phyloP scores from a whole-genome alignment of 306 rosid species.

The Astragalus glycyphyllos region DNA sequence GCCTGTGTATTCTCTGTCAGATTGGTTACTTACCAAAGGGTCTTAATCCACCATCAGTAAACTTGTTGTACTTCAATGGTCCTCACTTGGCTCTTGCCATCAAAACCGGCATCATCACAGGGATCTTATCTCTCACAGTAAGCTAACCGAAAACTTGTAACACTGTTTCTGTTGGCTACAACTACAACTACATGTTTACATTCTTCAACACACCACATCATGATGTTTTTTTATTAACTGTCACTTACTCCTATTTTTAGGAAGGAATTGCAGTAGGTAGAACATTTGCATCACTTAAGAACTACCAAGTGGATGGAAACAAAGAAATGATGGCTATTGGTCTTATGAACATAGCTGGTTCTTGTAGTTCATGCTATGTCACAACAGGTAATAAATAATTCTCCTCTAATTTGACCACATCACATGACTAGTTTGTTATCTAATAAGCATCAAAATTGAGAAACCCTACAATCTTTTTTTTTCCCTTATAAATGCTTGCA shows the following conservation, averaged over 20 bases:
- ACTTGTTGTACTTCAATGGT: conserved; percentile 78
- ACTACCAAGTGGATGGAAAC: conserved; percentile 98
- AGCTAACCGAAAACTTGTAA: conserved; percentile 42
- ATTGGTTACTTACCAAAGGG: conserved; percentile 86
- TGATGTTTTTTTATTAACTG: conserved; percentile 11
- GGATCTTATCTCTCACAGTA: conserved; percentile 90
- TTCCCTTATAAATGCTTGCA: conserved; percentile 35
- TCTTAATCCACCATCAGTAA: conserved; percentile 78
- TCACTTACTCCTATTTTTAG: conserved; percentile 47
- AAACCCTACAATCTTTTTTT: neutral
- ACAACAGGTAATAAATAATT: conserved; percentile 65
- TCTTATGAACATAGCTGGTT: conserved; percentile 88
- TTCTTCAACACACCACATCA: neutral
- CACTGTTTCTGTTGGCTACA: neutral
- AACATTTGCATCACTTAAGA: conserved; percentile 85
- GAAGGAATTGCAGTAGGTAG: conserved; percentile 99
- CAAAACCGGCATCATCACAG: conserved; percentile 90
- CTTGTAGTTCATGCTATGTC: conserved; percentile 88
- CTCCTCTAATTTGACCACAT: conserved; percentile 23
- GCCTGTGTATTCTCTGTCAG: conserved; percentile 40
- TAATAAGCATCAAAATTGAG: conserved; percentile 26
- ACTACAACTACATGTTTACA: conserved; percentile 1
- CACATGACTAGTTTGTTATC: conserved; percentile 6
- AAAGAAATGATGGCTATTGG: conserved; percentile 99
- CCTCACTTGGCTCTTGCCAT: conserved; percentile 70